Evolutionary conservation across 345 rosid species (phyloP), one percentile per base, ranked within the genome.

Genomic region (Hibiscus mutabilis): DNA sequence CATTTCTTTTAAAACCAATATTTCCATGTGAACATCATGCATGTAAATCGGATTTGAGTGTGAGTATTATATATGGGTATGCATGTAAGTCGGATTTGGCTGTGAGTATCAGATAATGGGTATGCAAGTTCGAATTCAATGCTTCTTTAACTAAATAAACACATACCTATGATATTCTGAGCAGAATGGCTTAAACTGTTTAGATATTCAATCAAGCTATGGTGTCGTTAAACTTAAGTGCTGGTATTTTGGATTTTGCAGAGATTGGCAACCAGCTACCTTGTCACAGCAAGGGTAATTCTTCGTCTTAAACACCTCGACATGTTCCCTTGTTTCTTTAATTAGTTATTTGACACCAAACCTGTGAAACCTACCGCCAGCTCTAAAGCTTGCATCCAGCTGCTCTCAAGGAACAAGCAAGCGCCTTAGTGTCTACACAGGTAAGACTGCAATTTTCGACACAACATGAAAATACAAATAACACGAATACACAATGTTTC

Each of bases 361-460:
- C 35, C 12, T 72, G 8, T 72, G 40, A 25, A 37, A 19, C 6
- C 44, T 59, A 53, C 66, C 33, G 56, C 46, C 85, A 90, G 91
- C 80, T 64, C 84, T 86, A 64, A 87, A 86, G 82, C 84, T 95
- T 47, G 77, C 77, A 42, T 84, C 83, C 22, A 84, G 80, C 82
- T 95, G 99, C 79, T 87, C 84, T 15, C 84, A 81, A 73, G 75
- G 96, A 14, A 79, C 82, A 67, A 79, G 81, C 4, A 82, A 80
- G 78, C 84, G 22, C 65, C 77, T 73, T 42, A 79, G 71, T 63
- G 68, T 82, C 55, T 79, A 88, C 78, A 81, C 81, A 70, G 93
- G 97, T 81, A 77, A 73, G 27, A 9, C 47, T 57, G n/a, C 24
- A 70, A 25, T 52, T 29, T 27, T n/a, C 15, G 56, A 51, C 56